Conservation (phyloP, 495 filamentous ascomycete species). For the Astrothelium macrocarpum region DNA sequence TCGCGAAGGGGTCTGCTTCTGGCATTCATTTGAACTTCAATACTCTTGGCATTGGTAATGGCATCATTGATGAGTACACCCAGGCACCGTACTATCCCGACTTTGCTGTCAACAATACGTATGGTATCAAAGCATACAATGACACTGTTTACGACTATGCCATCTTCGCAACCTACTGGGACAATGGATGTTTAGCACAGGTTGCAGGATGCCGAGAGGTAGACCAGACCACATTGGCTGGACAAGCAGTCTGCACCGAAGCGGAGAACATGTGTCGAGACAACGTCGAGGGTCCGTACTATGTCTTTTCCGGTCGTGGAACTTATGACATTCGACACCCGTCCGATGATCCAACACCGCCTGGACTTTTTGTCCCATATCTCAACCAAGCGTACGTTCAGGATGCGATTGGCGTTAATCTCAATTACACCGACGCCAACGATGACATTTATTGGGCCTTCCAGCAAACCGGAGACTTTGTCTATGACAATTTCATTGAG, state of each 20-base stretch:
- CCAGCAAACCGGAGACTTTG: constrained; percentile 41
- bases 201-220: constrained; percentile 33
- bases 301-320: constrained; percentile 37
- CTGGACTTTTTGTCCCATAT: constrained; percentile 38
- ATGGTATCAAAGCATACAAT: constrained; percentile 57
- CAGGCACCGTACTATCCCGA: constrained; percentile 57
- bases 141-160: constrained; percentile 40
- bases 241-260: constrained; percentile 30
- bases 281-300: constrained; percentile 39
- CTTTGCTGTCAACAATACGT: constrained; percentile 68
- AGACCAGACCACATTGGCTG: constrained; percentile 32
- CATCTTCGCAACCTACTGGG: constrained; percentile 39
- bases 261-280: constrained; percentile 37
- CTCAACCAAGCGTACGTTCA: constrained; percentile 39
- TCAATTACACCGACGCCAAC: constrained; percentile 40
- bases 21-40: constrained; percentile 46
- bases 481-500: constrained; percentile 35
- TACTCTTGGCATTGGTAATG: constrained; percentile 48
- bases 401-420: constrained; percentile 41
- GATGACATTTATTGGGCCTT: constrained; percentile 37
- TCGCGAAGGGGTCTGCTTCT: constrained; percentile 38
- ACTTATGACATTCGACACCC: constrained; percentile 45
- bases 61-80: constrained; percentile 63
- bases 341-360: constrained; percentile 40
- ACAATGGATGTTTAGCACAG: constrained; percentile 28